Evolutionary conservation across 441 rosid genomes (phyloP).

Genomic region (Macaranga tanarius): DNA sequence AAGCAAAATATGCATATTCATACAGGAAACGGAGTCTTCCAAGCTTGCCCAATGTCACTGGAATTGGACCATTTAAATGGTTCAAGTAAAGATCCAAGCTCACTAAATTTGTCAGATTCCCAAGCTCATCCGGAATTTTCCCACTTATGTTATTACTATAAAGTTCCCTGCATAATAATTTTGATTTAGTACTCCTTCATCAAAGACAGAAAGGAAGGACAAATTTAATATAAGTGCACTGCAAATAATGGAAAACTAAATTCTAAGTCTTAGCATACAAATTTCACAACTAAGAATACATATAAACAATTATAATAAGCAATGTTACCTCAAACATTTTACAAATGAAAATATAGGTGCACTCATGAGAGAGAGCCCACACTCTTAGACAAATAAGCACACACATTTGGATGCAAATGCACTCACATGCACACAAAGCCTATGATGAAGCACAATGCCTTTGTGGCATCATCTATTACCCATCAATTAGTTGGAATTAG

Average conservation of each 20-base stretch:
- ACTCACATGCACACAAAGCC: not conserved
- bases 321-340: not conserved
- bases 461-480: not conserved
- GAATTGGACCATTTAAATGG: conserved; percentile 59
- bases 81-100: conserved; percentile 94
- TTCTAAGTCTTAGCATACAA: not conserved
- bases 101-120: conserved; percentile 69
- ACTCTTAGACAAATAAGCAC: not conserved
- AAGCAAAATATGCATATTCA: conserved; percentile 25
- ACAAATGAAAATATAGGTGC: not conserved
- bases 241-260: not conserved
- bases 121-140: conserved; percentile 74
- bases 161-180: conserved; percentile 61
- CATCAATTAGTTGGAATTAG: not conserved
- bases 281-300: not conserved
- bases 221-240: not conserved
- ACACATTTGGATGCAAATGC: not conserved
- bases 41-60: conserved; percentile 65
- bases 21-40: conserved; percentile 76
- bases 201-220: not conserved
- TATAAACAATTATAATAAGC: not conserved
- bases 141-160: conserved; percentile 64
- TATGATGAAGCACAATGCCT: not conserved
- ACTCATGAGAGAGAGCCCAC: no score
- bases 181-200: conserved; percentile 2